Conservation (phyloP, 139 green algal genomes). For the Ostreobium quekettii region DNA sequence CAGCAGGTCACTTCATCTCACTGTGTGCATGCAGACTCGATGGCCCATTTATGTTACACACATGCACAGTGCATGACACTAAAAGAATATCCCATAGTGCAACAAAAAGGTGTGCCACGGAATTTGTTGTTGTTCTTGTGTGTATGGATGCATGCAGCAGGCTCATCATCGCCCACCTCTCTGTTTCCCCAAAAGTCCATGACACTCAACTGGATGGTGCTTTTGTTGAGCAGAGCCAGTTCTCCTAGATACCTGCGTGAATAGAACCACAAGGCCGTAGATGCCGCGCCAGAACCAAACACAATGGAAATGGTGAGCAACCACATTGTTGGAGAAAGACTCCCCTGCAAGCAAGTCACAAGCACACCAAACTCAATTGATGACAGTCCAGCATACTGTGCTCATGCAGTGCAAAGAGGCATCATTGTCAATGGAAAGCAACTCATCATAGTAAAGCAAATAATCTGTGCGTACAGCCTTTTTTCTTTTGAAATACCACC, state of each 20-base stretch:
- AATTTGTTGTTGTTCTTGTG: too few relatives aligned
- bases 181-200: conserved; percentile 17
- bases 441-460: neutral
- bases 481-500: too few relatives aligned
- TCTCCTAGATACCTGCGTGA: conserved; percentile 4
- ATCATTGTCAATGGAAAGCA: neutral
- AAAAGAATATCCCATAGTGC: too few relatives aligned
- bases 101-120: too few relatives aligned
- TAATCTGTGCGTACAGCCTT: neutral
- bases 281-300: conserved; percentile 3
- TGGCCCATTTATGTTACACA: too few relatives aligned
- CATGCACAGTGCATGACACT: too few relatives aligned
- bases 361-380: neutral
- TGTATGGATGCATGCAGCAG: too few relatives aligned
- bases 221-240: conserved; percentile 1
- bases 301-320: neutral
- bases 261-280: conserved; percentile 6
- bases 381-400: neutral
- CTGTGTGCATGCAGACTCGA: too few relatives aligned
- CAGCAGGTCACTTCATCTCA: too few relatives aligned
- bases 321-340: neutral
- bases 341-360: neutral
- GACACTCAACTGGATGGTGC: conserved; percentile 5
- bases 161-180: too few relatives aligned
- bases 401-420: neutral